These are phyloP conservation scores for Colletotrichum australisinense DNA, from an alignment of 2,329 filamentous ascomycete genomes.

Conservation along the genomic window DNA sequence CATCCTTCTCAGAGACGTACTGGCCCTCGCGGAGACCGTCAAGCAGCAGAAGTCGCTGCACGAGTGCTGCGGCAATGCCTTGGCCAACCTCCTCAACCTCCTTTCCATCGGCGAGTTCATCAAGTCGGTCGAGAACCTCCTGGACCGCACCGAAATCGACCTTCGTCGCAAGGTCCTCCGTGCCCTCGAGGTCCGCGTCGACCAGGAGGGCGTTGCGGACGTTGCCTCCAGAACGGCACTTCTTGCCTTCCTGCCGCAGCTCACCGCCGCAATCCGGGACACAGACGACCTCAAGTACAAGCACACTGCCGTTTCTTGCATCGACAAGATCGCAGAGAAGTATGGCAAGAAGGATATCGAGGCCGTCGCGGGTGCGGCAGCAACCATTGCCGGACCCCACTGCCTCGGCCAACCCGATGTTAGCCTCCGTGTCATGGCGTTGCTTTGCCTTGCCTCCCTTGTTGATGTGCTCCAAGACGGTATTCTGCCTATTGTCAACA, in stretches of 20 bases:
- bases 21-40: constrained; percentile 74
- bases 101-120: constrained; percentile 91
- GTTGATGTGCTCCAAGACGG: constrained; percentile 87
- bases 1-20: constrained; percentile 71
- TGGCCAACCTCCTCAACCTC: constrained; percentile 85
- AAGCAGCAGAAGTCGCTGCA: constrained; percentile 67
- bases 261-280: constrained; percentile 80
- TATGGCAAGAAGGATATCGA: constrained; percentile 93
- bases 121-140: constrained; percentile 84
- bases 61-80: constrained; percentile 72
- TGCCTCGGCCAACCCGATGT: constrained; percentile 81
- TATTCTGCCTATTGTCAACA: constrained; percentile 85
- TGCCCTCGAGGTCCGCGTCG: constrained; percentile 83
- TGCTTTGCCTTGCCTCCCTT: constrained; percentile 90
- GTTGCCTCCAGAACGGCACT: constrained; percentile 75
- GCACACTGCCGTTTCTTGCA: constrained; percentile 86
- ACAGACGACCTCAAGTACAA: constrained; percentile 81
- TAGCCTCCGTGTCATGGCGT: constrained; percentile 82
- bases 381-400: constrained; percentile 80
- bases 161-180: constrained; percentile 83
- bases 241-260: constrained; percentile 81
- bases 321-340: constrained; percentile 93
- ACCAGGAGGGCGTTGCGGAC: constrained; percentile 78
- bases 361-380: constrained; percentile 77
- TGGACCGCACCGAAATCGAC: constrained; percentile 80